phyloP scores from a whole-genome alignment of 208 protist species.

The Acanthamoeba triangularis region DNA sequence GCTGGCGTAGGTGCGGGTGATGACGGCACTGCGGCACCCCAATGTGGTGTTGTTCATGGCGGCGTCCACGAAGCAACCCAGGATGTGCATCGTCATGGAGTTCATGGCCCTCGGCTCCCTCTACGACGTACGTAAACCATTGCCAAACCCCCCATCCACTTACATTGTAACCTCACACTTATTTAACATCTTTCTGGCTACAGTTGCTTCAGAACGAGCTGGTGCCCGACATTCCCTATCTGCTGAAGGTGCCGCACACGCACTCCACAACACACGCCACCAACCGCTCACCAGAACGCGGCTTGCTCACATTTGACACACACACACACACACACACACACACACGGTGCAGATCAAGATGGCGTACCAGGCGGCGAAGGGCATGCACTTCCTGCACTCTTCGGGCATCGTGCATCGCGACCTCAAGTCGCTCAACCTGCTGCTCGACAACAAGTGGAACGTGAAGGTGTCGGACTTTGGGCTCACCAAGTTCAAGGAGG shows the following conservation, averaged over 20 bases:
- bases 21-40: neutral
- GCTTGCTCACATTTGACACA: neutral
- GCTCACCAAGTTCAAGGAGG: conserved; percentile 50
- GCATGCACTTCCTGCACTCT: conserved; percentile 47
- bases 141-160: neutral
- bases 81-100: conserved; percentile 51
- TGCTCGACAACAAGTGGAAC: conserved; percentile 75
- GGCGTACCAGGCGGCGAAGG: conserved; percentile 52
- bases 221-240: conserved; percentile 18
- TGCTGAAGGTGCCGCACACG: neutral
- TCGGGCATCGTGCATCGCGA: conserved; percentile 69
- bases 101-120: conserved; percentile 45
- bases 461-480: conserved; percentile 74
- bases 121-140: neutral
- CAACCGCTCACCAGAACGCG: neutral
- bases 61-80: neutral
- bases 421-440: conserved; percentile 69
- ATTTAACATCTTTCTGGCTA: neutral
- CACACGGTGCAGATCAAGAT: conserved; percentile 36
- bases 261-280: too few relatives aligned
- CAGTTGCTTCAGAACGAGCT: conserved; percentile 69
- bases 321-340: neutral
- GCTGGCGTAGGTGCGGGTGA: neutral
- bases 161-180: too few relatives aligned
- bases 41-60: conserved; percentile 69